Evolutionary conservation across 2,329 filamentous ascomycete genomes (phyloP).

Genomic region (Trichoderma afroharzianum): DNA sequence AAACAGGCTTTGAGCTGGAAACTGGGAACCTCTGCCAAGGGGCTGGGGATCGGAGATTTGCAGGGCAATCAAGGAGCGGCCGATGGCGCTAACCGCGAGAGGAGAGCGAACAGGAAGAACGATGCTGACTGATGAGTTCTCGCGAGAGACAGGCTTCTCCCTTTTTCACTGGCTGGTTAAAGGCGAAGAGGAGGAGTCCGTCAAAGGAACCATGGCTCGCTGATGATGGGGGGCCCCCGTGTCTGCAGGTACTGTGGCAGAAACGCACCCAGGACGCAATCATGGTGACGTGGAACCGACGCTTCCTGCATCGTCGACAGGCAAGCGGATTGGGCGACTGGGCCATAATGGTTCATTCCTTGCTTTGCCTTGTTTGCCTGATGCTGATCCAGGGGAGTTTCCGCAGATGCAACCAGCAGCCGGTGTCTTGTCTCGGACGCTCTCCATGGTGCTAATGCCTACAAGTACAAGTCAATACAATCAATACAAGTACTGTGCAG

Average conservation of each 20-base stretch:
- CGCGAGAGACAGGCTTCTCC: neutral
- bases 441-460: neutral
- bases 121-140: neutral
- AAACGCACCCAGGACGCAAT: neutral
- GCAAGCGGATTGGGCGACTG: neutral
- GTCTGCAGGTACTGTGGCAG: constrained; percentile 3
- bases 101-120: neutral
- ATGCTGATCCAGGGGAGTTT: neutral
- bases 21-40: neutral
- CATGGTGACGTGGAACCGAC: constrained; percentile 2
- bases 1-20: constrained; percentile 6
- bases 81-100: constrained; percentile 20
- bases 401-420: neutral
- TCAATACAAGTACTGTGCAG: too few relatives aligned
- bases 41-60: constrained; percentile 21
- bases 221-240: neutral
- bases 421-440: neutral
- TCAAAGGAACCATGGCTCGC: neutral
- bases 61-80: constrained; percentile 22
- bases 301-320: neutral
- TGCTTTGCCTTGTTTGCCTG: neutral
- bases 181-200: neutral
- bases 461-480: neutral
- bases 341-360: neutral
- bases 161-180: neutral